Conservation (phyloP, 192 early-diverging fungal species). For the Pecoramyces ruminantium region DNA sequence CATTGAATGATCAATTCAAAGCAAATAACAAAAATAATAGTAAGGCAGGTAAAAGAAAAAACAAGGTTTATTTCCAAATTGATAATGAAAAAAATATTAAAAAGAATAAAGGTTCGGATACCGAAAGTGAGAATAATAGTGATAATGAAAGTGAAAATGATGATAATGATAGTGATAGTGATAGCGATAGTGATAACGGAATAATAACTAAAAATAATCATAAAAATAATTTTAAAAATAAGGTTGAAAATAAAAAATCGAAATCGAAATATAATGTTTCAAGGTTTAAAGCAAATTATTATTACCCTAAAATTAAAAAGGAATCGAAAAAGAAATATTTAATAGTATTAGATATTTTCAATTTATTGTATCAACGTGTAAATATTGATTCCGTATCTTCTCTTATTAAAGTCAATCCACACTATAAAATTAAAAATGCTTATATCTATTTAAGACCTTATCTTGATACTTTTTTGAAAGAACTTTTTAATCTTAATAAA, state of each 20-base stretch:
- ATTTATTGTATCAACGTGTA: not conserved
- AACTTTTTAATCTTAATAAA: not conserved
- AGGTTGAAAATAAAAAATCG: not conserved
- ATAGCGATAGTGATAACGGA: too few species aligned
- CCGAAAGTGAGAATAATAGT: too few species aligned
- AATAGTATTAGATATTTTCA: not conserved
- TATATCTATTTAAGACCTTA: not conserved
- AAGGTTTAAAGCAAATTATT: not conserved
- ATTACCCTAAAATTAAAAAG: not conserved
- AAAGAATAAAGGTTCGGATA: too few species aligned
- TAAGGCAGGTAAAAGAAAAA: too few species aligned
- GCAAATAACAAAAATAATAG: too few species aligned
- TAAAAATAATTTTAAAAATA: too few species aligned
- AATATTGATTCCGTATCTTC: not conserved
- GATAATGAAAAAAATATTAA: too few species aligned
- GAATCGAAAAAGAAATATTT: not conserved
- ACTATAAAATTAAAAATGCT: not conserved
- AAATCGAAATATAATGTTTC: not conserved
- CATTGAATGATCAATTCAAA: too few species aligned
- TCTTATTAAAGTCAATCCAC: not conserved
- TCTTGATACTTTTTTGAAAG: not conserved
- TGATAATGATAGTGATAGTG: too few species aligned
- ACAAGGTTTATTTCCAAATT: too few species aligned
- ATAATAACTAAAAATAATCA: too few species aligned
- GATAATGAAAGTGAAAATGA: not conserved